phyloP scores from a whole-genome alignment of 2,329 filamentous ascomycete genomes.

The Talaromyces sp. region DNA sequence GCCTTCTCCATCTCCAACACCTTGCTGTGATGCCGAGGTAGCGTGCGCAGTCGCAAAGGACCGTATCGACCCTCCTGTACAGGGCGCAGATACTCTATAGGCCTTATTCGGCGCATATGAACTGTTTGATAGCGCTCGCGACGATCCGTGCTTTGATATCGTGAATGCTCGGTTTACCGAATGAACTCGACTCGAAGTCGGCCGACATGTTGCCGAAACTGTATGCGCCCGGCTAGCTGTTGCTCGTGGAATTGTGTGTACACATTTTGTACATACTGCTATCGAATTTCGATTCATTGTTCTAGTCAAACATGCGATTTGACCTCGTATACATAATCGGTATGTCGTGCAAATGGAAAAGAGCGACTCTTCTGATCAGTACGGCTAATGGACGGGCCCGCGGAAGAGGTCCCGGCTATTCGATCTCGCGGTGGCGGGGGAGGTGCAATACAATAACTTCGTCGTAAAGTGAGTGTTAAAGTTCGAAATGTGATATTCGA shows the following conservation, averaged over 20 bases:
- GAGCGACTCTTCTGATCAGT: background rate
- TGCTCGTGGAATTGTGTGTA: background rate
- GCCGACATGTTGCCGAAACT: background rate
- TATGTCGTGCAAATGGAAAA: background rate
- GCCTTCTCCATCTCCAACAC: constrained; percentile 47
- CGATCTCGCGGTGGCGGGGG: constrained; percentile 7
- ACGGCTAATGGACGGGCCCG: background rate
- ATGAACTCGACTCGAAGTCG: background rate
- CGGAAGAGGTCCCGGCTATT: constrained; percentile 8
- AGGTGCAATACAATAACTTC: background rate
- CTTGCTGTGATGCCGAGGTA: constrained; percentile 1
- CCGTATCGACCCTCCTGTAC: background rate
- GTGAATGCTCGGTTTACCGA: background rate
- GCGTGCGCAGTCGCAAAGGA: constrained; percentile 15
- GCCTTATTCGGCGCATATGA: background rate
- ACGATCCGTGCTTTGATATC: background rate
- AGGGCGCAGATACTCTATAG: background rate
- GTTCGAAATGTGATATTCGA: background rate
- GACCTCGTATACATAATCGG: background rate
- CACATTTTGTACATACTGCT: constrained; percentile 6
- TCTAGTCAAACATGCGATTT: background rate
- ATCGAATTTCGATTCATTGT: constrained; percentile 11
- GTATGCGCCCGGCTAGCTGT: background rate
- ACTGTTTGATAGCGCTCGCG: background rate
- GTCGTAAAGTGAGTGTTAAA: background rate